These are phyloP conservation scores for Cystofilobasidium macerans DNA, from an alignment of 768 basidiomycete genomes.

Conservation along the genomic window DNA sequence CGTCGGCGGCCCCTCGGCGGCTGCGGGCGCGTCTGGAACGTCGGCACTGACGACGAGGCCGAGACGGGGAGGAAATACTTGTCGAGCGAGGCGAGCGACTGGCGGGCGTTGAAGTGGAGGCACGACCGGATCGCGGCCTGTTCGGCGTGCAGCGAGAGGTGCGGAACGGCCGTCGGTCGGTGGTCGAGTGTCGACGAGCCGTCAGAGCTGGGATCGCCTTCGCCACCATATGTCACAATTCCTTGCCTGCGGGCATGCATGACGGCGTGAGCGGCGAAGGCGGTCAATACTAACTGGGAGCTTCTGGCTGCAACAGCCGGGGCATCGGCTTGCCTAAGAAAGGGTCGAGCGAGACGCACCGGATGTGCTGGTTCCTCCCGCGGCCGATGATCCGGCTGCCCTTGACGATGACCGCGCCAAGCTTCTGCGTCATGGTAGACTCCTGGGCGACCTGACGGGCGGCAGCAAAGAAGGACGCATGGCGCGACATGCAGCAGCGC, in stretches of 20 bases:
- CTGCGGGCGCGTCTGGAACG: too few relatives aligned
- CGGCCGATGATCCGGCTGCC: slow-evolving; percentile 9
- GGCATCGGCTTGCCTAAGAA: too few relatives aligned
- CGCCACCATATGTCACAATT: too few relatives aligned
- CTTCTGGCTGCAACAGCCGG: too few relatives aligned
- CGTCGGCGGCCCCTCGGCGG: too few relatives aligned
- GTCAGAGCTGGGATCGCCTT: too few relatives aligned
- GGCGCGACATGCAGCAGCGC: background rate
- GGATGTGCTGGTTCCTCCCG: slow-evolving; percentile 1
- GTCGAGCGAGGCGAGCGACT: background rate
- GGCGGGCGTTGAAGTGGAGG: slow-evolving; percentile 8
- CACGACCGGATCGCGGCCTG: background rate
- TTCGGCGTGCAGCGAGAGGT: slow-evolving; percentile 5
- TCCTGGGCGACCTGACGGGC: slow-evolving; percentile 1
- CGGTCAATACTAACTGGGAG: too few relatives aligned
- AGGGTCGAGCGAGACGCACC: background rate
- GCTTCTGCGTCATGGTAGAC: slow-evolving; percentile 3
- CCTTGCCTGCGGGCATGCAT: too few relatives aligned
- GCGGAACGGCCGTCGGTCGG: background rate
- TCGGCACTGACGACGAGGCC: too few relatives aligned
- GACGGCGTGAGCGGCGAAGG: too few relatives aligned
- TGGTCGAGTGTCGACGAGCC: background rate
- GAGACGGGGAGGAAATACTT: background rate
- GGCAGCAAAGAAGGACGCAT: slow-evolving; percentile 11
- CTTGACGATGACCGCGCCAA: slow-evolving; percentile 13